Evolutionary conservation across 2,329 filamentous ascomycete species (phyloP), one percentile per base, ranked within the genome.

Genomic region (Setomelanomma holmii): DNA sequence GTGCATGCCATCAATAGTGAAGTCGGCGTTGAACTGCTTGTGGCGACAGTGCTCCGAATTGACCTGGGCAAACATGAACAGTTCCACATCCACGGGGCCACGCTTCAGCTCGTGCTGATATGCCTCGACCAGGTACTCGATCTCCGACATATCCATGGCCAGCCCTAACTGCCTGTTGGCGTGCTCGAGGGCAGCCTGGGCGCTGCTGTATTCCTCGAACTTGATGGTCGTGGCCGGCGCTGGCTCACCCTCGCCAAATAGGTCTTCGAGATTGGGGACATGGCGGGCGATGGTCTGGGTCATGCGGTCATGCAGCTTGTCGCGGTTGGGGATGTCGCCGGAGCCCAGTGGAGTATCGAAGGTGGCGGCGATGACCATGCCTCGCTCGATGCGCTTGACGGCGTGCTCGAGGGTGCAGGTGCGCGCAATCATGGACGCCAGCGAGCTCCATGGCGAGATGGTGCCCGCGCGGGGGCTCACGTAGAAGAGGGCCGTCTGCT

Each of bases 11-110:
- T 99, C 93, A 66, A 99, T 96, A 14, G 88, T 95, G 91, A 95
- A 99, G 53, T 87, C 88, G 22, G 95, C 93, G 75, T 99, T 99
- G 84, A 99, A 99, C 66, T 96, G 90, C 80, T 97, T 96, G 72
- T 88, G 86, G 52, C 86, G 78, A 70, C 86, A 96, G 76, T 98
- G 93, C 81, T 99, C 95, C 3, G 93, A 98, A 80, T 98, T 98
- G 73, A 99, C 93, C 78, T 99, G 95, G 14, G 93, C 93, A 75
- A 98, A 99, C 95, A 98, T 98, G 82, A 98, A 98, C 19, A 98
- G 83, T 78, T 99, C 95, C 39, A 98, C 90, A 73, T 98, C 95
- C 55, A 92, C 88, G 1, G 91, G 91, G 42, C 84, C 79, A 33
- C 87, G 80, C 56, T 86, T 84, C 16, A 88, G 79, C 51, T 81